Percentiles rank a stretch among this genome's conserved stretches.
These are phyloP conservation scores for Silene vulgaris DNA, from an alignment of 179 eudicot species.

Conservation along the genomic window DNA sequence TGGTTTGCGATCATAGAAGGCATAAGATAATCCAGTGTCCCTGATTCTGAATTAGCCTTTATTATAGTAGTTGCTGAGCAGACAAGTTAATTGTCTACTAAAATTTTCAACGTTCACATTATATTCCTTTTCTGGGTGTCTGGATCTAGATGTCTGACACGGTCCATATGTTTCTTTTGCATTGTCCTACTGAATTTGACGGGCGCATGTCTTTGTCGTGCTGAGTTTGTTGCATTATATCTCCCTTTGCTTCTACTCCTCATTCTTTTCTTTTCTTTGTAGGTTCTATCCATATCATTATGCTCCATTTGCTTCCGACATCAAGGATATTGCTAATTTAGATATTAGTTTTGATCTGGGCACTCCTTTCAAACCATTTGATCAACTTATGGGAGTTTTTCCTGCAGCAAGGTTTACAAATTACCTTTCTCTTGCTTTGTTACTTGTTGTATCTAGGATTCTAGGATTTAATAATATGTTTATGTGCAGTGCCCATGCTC, in stretches of 20 bases:
- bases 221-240: background rate
- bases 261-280: constrained; percentile 15
- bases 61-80: background rate
- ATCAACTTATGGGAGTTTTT: constrained; percentile 91
- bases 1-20: background rate
- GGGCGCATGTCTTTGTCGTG: background rate
- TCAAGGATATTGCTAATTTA: constrained; percentile 60
- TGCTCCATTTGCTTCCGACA: constrained; percentile 99
- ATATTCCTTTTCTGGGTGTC: background rate
- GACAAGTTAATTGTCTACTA: background rate
- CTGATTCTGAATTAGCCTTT: background rate
- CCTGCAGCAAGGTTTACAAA: constrained; percentile 87
- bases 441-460: constrained; percentile 20
- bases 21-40: background rate
- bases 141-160: background rate
- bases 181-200: background rate
- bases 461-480: constrained; percentile 25
- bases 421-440: constrained; percentile 13
- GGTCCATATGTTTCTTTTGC: background rate
- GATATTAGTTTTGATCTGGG: constrained; percentile 75
- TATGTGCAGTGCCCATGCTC: constrained; percentile 86
- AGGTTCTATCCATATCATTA: constrained; percentile 99
- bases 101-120: background rate
- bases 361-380: constrained; percentile 87
- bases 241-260: constrained; percentile 1